Base-by-base conservation (phyloP, 2,329 filamentous ascomycete genomes). In the Blastomyces emzantsi region DNA sequence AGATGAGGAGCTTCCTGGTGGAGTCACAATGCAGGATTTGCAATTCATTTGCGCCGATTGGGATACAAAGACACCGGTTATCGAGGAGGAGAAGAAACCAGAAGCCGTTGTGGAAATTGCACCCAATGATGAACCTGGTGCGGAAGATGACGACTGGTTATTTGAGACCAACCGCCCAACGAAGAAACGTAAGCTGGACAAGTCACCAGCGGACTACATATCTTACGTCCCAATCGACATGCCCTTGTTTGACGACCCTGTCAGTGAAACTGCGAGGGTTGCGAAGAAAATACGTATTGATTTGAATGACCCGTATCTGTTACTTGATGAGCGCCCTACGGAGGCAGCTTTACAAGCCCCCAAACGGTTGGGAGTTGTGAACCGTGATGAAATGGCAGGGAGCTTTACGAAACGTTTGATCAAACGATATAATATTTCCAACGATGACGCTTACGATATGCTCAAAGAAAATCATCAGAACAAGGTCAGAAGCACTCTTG, bases 391-490 rank as follows among this genome's bases (percentile, higher is more conserved):
- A 83, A 66, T 87, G 86, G 79, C 85, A 84, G 85, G 87, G 19
- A 88, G 86, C 60, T 78, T 91, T 52, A 86, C 87, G 2, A 89
- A 88, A 62, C 87, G 90, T 63, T 83, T 96, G 45, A 85, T 85
- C 47, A 85, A 88, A 68, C 87, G 93, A 52, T 99, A 96, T 81
- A 97, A 97, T 73, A 90, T 95, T 64, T 96, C 92, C 39, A 97
- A 97, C 67, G 94, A 99, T 71, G 89, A 94, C 64, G 92, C 92
- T 1, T 99, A 99, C 74, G 92, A 97, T 72, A 86, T 92, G 65
- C 84, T 99, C 55, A 97, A 97, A 76, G 92, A 96, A 75, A 97
- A 97, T 72, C 92, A 96, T 72, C 91, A 96, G 77, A 92, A 90
- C 81, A 97, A 96, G 76, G 90, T 99, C 66, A 87, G 94, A 68